Evolutionary conservation across 371 early-diverging fungal species (phyloP).

Genomic region (Quaeritorhiza haematococci): DNA sequence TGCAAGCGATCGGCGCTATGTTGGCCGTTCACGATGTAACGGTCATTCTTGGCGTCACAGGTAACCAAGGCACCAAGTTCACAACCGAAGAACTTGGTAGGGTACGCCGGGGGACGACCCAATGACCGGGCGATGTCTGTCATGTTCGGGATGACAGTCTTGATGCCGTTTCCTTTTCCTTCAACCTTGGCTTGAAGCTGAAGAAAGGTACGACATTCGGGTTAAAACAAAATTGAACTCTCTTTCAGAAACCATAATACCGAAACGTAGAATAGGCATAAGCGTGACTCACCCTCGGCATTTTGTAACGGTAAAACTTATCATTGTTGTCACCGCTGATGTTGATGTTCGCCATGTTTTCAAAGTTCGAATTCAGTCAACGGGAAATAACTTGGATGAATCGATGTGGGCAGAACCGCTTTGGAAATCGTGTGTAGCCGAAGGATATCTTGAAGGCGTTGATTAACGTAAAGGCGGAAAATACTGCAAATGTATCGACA

Average conservation of each 20-base stretch:
- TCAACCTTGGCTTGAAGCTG: conserved; percentile 85
- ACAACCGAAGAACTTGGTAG: conserved; percentile 93
- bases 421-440: too few relatives aligned
- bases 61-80: conserved; percentile 96
- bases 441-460: too few relatives aligned
- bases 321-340: conserved; percentile 85
- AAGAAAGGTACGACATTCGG: background rate
- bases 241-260: background rate
- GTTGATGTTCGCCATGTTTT: conserved; percentile 78
- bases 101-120: conserved; percentile 78
- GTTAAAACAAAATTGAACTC: background rate
- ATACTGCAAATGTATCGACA: too few relatives aligned
- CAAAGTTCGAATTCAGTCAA: too few relatives aligned
- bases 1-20: conserved; percentile 91
- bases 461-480: too few relatives aligned
- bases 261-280: too few relatives aligned
- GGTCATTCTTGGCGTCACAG: conserved; percentile 83
- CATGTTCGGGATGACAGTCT: conserved; percentile 98
- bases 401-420: too few relatives aligned
- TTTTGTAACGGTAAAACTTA: conserved; percentile 98
- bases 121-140: conserved; percentile 90
- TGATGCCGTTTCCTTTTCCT: conserved; percentile 98
- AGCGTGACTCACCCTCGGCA: conserved; percentile 80
- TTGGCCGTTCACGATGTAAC: conserved; percentile 96
- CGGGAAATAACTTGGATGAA: too few relatives aligned